Conservation (phyloP, 1,284 basidiomycete species). For the Cystobasidiaceae sp. region DNA sequence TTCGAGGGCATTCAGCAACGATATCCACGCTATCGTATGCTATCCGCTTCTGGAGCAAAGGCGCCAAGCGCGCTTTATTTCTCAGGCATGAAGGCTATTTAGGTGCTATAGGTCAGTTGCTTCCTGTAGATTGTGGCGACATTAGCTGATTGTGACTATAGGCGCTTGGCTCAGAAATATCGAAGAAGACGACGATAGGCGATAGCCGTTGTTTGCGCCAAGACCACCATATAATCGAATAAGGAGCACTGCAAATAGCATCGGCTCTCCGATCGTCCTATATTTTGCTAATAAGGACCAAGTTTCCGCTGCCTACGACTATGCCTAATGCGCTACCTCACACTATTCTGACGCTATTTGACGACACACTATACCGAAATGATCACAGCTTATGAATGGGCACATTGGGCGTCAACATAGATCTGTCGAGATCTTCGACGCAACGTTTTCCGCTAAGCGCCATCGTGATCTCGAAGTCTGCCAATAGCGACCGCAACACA, state of each 20-base stretch:
- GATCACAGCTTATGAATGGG: too few species aligned
- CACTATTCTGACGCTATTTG: too few species aligned
- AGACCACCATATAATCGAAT: too few species aligned
- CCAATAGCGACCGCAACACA: conserved; percentile 58
- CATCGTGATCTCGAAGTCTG: conserved; percentile 59
- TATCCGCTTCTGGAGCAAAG: conserved; percentile 99
- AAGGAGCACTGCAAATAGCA: too few species aligned
- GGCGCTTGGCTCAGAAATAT: conserved; percentile 97
- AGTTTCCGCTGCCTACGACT: too few species aligned
- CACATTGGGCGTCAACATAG: neutral
- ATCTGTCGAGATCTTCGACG: conserved; percentile 24
- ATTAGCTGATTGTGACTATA: too few species aligned
- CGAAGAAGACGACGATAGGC: conserved; percentile 40
- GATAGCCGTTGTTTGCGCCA: neutral
- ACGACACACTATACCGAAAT: too few species aligned
- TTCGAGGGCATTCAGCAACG: conserved; percentile 93
- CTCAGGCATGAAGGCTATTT: conserved; percentile 96
- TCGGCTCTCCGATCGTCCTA: too few species aligned
- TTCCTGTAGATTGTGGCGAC: too few species aligned
- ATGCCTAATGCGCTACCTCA: too few species aligned
- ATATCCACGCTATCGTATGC: conserved; percentile 97
- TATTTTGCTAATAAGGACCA: too few species aligned
- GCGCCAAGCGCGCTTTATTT: conserved; percentile 93
- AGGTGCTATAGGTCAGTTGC: conserved; percentile 55
- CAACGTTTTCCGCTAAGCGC: conserved; percentile 6